A percentile compares a stretch with the other conserved stretches of the same genome.
Evolutionary conservation across 2,329 filamentous ascomycete species (phyloP).

Genomic region (Xylariaceae sp.): DNA sequence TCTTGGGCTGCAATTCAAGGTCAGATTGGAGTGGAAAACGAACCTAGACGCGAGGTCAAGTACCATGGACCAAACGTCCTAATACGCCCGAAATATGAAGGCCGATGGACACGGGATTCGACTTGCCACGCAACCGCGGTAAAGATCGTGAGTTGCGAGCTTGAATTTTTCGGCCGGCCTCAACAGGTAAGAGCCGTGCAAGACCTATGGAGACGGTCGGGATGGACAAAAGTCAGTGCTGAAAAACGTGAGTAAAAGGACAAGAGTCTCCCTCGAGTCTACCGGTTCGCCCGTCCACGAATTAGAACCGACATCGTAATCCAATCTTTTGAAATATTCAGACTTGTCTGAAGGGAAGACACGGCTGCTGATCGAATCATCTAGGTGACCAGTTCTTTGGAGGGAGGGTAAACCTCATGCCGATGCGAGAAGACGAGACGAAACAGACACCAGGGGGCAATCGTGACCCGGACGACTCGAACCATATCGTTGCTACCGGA

Average conservation of each 20-base stretch:
- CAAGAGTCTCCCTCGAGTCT: background rate
- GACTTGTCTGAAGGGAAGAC: background rate
- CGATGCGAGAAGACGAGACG: background rate
- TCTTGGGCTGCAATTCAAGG: constrained; percentile 25
- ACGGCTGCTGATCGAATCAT: constrained; percentile 7
- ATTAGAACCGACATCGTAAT: background rate
- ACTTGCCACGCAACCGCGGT: constrained; percentile 19
- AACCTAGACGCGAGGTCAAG: background rate
- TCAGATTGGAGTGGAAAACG: background rate
- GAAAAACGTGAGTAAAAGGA: background rate
- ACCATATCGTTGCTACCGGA: constrained; percentile 10
- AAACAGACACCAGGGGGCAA: background rate
- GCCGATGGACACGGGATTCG: constrained; percentile 17
- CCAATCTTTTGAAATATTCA: background rate
- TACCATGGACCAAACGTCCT: constrained; percentile 18
- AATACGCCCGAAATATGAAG: constrained; percentile 13
- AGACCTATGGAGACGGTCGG: background rate
- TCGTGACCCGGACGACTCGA: background rate
- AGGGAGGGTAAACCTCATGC: background rate
- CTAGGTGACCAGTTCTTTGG: constrained; percentile 2
- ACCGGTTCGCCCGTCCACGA: background rate
- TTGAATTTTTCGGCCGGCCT: constrained; percentile 21
- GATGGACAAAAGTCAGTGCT: background rate
- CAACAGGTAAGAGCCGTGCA: constrained; percentile 12
- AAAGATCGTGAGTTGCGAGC: constrained; percentile 21